Percentiles rank a stretch among this genome's conserved stretches.
phyloP scores from a whole-genome alignment of 2,329 filamentous ascomycete species.

The Monosporascus ibericus region DNA sequence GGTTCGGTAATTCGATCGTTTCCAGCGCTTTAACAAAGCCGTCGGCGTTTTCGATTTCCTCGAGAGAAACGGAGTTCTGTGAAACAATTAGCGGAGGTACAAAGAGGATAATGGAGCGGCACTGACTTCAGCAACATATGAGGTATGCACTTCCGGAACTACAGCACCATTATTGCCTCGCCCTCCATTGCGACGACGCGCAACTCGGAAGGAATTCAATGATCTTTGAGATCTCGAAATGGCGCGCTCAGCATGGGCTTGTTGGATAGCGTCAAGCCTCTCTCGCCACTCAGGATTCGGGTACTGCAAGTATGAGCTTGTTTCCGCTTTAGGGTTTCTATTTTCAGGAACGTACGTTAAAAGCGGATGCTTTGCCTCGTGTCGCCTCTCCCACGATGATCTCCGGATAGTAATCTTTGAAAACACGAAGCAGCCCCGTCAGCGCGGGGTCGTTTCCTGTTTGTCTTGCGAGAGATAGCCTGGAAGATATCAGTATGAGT shows the following conservation, averaged over 20 bases:
- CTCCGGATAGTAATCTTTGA: constrained; percentile 86
- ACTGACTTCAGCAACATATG: constrained; percentile 60
- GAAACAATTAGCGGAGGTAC: constrained; percentile 25
- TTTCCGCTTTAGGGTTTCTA: neutral
- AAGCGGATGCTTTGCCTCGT: constrained; percentile 53
- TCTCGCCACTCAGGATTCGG: constrained; percentile 72
- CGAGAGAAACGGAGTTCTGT: constrained; percentile 59
- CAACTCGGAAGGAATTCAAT: constrained; percentile 57
- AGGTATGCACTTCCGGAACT: constrained; percentile 67
- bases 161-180: constrained; percentile 46
- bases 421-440: constrained; percentile 70
- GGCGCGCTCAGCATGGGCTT: constrained; percentile 43
- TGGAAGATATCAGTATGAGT: constrained; percentile 24
- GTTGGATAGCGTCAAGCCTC: constrained; percentile 62
- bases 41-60: constrained; percentile 69
- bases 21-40: constrained; percentile 69
- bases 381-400: constrained; percentile 70
- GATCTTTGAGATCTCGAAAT: constrained; percentile 33
- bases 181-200: constrained; percentile 39
- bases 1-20: constrained; percentile 73
- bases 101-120: neutral
- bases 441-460: constrained; percentile 68
- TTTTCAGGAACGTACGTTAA: constrained; percentile 39
- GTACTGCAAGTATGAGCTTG: constrained; percentile 42
- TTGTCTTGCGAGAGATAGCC: constrained; percentile 51